phyloP scores from a whole-genome alignment of 139 green algal species.

The Edaphochlamys debaryana region DNA sequence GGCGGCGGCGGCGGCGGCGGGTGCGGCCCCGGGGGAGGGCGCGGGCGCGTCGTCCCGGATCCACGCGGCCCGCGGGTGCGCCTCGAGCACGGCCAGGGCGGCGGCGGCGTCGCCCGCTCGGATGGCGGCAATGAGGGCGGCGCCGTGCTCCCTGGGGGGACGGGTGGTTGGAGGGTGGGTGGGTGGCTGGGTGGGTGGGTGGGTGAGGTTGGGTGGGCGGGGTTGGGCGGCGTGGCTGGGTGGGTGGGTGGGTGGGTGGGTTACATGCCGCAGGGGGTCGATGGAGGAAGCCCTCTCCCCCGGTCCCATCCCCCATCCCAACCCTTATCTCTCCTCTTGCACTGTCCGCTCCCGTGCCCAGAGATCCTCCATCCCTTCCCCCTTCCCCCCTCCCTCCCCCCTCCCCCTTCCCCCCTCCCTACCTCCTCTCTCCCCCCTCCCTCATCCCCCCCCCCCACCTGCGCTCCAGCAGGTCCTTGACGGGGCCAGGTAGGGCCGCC shows the following conservation, averaged over 20 bases:
- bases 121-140: slow-evolving; percentile 21
- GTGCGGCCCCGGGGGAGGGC: neutral
- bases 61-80: slow-evolving; percentile 27
- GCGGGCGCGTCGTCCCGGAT: neutral
- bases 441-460: neutral
- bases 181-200: too few relatives aligned
- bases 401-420: too few relatives aligned
- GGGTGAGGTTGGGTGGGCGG: too few relatives aligned
- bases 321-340: too few relatives aligned
- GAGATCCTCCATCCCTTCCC: neutral
- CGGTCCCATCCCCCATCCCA: too few relatives aligned
- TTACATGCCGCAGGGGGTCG: too few relatives aligned
- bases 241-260: too few relatives aligned
- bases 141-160: slow-evolving; percentile 15
- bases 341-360: too few relatives aligned
- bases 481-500: neutral
- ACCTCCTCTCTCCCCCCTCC: too few relatives aligned
- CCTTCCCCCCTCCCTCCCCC: neutral
- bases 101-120: neutral
- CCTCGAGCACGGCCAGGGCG: slow-evolving; percentile 25
- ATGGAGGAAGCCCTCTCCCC: too few relatives aligned
- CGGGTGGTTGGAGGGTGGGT: neutral
- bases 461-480: slow-evolving; percentile 35
- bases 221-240: too few relatives aligned
- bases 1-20: neutral